Evolutionary conservation across 192 early-diverging fungal species (phyloP), one percentile per base, ranked within the genome.

Genomic region (Backusella liffmaniae): DNA sequence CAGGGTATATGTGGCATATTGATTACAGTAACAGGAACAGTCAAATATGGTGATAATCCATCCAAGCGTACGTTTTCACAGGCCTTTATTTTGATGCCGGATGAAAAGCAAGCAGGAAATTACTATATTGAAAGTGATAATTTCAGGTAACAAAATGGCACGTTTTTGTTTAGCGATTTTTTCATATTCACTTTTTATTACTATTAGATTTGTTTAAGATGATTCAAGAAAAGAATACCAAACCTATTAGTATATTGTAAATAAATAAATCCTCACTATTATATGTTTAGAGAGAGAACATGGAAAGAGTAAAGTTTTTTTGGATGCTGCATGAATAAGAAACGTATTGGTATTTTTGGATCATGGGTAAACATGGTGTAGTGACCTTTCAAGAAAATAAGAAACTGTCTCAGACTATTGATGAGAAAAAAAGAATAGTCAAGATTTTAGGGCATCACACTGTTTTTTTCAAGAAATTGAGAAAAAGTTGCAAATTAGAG

Each of bases 41-140:
- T 88, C 10, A 84, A 84, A 74, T 88, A 86, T 65, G 81, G 76
- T 56, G 83, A 84, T 66, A 80, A 85, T 36, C 66, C 76, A 10
- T 70, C 71, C 0, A 74, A 75, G 6, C 80, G 82, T 23, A 66
- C 74, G 21, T 88, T 88, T 65, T 81, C 81, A 1, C 85, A 88
- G 49, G 75, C 83, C 2, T 88, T 88, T 73, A 82, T 88, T 23
- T 69, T 88, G 23, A 79, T 76, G 44, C 83, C 85, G 4, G 87
- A 88, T 37, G 78, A 77, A 73, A 77, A 77, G 5, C 76, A 80
- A 37, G 79, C 71, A 21, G 82, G 82, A n/a, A 85, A 76, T n/a
- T 88, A 82, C 53, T 88, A 78, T 70, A 81, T 88, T 70, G 80
- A 83, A 73, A 84, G 85, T 15, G 85, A 88, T 41, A 85, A 82